Percentiles rank a stretch among this genome's conserved stretches.
These are phyloP conservation scores for Linnemannia zychae DNA, from an alignment of 192 early-diverging fungal species.

Conservation along the genomic window DNA sequence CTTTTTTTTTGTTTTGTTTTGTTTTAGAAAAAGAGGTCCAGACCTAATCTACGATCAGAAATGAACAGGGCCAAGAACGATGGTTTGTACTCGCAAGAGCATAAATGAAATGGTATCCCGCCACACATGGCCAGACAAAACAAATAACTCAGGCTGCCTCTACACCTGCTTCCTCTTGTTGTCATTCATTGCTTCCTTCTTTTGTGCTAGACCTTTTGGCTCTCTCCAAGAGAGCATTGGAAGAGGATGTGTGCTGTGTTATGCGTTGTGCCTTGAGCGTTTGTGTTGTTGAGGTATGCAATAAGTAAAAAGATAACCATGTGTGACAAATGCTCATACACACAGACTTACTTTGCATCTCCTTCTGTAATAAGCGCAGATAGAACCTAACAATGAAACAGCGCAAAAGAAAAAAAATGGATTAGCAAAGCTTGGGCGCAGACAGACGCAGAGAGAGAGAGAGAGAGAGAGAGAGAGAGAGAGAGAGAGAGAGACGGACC, in stretches of 20 bases:
- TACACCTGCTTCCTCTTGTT: too few species aligned
- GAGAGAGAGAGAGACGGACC: too few species aligned
- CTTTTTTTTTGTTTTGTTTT: neutral
- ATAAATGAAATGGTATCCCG: too few species aligned
- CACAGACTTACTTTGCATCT: neutral
- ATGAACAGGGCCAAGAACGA: too few species aligned
- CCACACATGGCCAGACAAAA: too few species aligned
- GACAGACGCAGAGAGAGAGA: too few species aligned
- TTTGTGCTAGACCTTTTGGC: neutral
- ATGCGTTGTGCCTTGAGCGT: too few species aligned
- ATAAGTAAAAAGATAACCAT: neutral
- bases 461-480: too few species aligned
- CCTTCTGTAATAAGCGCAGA: neutral
- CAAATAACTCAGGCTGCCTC: too few species aligned
- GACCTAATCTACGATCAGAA: neutral
- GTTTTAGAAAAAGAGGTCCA: slow-evolving; percentile 2
- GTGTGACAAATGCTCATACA: neutral
- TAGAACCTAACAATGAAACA: neutral
- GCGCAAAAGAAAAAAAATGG: neutral
- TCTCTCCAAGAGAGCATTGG: neutral
- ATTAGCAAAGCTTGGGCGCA: slow-evolving; percentile 3
- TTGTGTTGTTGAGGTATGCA: neutral
- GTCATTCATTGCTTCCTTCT: too few species aligned
- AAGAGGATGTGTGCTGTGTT: neutral
- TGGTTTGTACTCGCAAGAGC: too few species aligned